Percentiles rank a stretch among this genome's conserved stretches.
phyloP scores from a whole-genome alignment of 768 basidiomycete species.

The Tulasnella calospora region DNA sequence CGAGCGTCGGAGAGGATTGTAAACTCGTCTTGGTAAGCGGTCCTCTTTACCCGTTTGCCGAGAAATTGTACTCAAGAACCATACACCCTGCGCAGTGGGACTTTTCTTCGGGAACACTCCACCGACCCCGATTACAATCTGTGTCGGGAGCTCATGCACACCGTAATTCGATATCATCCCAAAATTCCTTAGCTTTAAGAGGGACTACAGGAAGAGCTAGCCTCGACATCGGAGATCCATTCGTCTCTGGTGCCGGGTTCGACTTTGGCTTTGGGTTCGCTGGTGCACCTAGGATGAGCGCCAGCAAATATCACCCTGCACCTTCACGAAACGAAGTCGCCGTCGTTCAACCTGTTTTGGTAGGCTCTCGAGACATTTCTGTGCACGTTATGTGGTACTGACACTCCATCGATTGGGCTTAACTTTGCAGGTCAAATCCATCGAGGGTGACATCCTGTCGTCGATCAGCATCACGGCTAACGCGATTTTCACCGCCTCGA shows the following conservation, averaged over 20 bases:
- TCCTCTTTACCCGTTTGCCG: conserved; percentile 24
- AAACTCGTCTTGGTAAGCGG: conserved; percentile 75
- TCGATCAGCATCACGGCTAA: conserved; percentile 72
- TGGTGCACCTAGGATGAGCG: not conserved
- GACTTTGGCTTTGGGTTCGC: not conserved
- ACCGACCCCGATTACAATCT: conserved; percentile 73
- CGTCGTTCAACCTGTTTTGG: conserved; percentile 83
- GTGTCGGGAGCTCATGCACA: conserved; percentile 52
- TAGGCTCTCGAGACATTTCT: conserved; percentile 36
- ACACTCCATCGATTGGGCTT: not conserved
- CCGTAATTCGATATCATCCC: conserved; percentile 73
- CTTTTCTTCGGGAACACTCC: conserved; percentile 85
- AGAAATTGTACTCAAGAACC: conserved; percentile 23
- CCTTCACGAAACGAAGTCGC: conserved; percentile 88
- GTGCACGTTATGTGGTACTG: conserved; percentile 7
- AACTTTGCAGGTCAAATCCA: conserved; percentile 61
- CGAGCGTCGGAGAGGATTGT: conserved; percentile 95
- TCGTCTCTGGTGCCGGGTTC: not conserved
- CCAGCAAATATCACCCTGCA: conserved; percentile 64
- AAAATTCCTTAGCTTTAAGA: conserved; percentile 64
- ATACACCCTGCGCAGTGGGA: conserved; percentile 64
- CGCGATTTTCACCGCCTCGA: conserved; percentile 69
- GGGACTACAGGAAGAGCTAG: conserved; percentile 22
- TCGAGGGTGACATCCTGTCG: conserved; percentile 75
- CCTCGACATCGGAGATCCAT: conserved; percentile 12